phyloP scores from a whole-genome alignment of 129 eudicot species.

The Daucus carota region DH1_v3.0 NC_030387.2:32246501-32247000 shows the following conservation, averaged over 20 bases:
- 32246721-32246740: background rate
- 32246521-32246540: conserved; percentile 88
- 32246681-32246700: background rate
- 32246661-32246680: background rate
- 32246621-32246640: conserved; percentile 54
- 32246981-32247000: background rate
- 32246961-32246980: conserved; percentile 3
- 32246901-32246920: conserved; percentile 96
- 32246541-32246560: conserved; percentile 99
- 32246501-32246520: conserved; percentile 95
- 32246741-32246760: background rate
- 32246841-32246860: conserved; percentile 97
- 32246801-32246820: conserved; percentile 45
- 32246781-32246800: background rate
- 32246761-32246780: background rate
- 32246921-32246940: conserved; percentile 95
- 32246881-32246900: conserved; percentile 97
- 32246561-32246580: conserved; percentile 91
- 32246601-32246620: conserved; percentile 98
- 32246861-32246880: conserved; percentile 99
- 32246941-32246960: conserved; percentile 45
- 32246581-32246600: conserved; percentile 95
- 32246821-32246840: conserved; percentile 86
- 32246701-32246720: background rate
- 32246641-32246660: background rate